Percentiles rank a stretch among this genome's conserved stretches.
phyloP scores from a whole-genome alignment of 2,329 filamentous ascomycete species.

The Monilinia fructicola region DNA sequence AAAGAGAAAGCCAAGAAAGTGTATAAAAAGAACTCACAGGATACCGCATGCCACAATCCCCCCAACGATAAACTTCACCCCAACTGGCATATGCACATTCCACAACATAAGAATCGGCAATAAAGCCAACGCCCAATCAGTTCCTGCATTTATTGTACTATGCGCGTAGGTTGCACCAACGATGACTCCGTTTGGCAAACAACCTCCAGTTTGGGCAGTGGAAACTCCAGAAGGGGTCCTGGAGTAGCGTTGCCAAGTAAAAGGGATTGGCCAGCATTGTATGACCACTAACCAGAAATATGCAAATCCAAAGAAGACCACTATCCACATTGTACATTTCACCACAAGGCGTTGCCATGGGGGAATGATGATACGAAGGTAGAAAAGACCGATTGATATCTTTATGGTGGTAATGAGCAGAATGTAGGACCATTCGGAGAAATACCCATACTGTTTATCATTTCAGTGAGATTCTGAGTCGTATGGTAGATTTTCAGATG shows the following conservation, averaged over 20 bases:
- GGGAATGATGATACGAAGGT: slow-evolving; percentile 1
- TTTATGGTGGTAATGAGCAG: neutral
- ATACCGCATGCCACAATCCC: neutral
- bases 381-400: slow-evolving; percentile 1
- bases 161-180: neutral
- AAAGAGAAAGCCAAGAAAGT: too few relatives aligned
- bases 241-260: neutral
- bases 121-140: neutral
- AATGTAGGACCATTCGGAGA: neutral
- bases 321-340: slow-evolving; percentile 5
- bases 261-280: slow-evolving; percentile 8
- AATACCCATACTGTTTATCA: neutral
- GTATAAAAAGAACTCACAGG: neutral
- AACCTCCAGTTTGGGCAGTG: neutral
- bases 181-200: neutral
- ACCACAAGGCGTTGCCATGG: slow-evolving; percentile 1
- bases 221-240: neutral
- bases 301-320: neutral
- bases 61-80: neutral
- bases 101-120: slow-evolving; percentile 7
- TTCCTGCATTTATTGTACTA: slow-evolving; percentile 1
- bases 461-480: neutral
- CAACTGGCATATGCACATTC: neutral
- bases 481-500: neutral
- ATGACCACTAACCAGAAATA: neutral